Evolutionary conservation across 1,139 yeast genomes (phyloP), one percentile per base, ranked within the genome.

Genomic region (Debaryomycetaceae sp.): DNA sequence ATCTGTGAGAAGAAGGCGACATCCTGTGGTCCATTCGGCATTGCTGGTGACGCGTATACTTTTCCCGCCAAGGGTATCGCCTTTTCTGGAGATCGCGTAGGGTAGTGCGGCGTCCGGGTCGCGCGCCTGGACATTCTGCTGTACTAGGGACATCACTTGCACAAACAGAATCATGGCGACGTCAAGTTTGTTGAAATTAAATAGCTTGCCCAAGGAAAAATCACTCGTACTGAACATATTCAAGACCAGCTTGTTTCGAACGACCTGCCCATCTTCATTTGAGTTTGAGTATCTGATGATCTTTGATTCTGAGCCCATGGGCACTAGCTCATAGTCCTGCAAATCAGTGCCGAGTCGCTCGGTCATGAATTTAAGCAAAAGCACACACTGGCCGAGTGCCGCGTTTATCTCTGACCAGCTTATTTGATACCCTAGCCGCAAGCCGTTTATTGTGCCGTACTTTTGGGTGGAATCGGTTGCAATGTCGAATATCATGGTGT

Each of bases 331-430:
- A 49, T 81, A 87, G 5, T 73, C 72, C 0, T 57, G 55, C 5
- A 85, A 49, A 23, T 64, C 62, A 18, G 81, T 52, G 13, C 71
- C 62, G 23, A 86, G 59, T 33, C 79, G 60, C 16, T 70, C 62
- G 3, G 71, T 55, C 4, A 87, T 63, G 4, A 92, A 82, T 1
- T 77, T 67, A 25, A 87, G 50, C 15, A 87, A 53, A 13, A 86
- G 51, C 4, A 83, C 69, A 2, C 87, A 59, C 43, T 87, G 95
- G 0, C 98, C 98, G 49, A 90, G 58, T 0, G 95, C 97, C 1
- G 93, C 92, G 47, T 87, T 90, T 25, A 86, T 76, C 43, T 90
- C 98, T 29, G 83, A 74, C 94, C 95, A 86, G 3, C 92, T 81
- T 0, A 87, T 73, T 30, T 60, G 68, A 34, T 63, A 57, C 1